Evolutionary conservation across 306 rosid genomes (phyloP).

Genomic region (Lablab purpureus): DNA sequence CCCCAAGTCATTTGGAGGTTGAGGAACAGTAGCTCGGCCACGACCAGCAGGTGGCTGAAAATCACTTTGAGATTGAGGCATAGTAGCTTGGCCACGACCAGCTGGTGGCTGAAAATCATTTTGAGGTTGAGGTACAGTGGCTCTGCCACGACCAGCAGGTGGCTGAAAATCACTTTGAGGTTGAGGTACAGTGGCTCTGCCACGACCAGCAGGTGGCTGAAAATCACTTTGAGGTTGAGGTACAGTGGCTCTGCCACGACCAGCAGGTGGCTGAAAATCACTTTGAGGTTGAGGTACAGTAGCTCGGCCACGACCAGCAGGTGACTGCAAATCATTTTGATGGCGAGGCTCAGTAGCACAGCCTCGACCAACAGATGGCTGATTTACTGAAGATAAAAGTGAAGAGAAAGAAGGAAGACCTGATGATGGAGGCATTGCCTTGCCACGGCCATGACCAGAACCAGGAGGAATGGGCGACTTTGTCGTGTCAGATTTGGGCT

Average conservation of each 20-base stretch:
- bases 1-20: slow-evolving; percentile 23
- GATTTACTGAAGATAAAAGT: slow-evolving; percentile 57
- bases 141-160: slow-evolving; percentile 68
- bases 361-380: slow-evolving; percentile 67
- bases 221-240: slow-evolving; percentile 14
- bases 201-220: slow-evolving; percentile 62
- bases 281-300: not conserved
- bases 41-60: too few relatives aligned
- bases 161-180: slow-evolving; percentile 40
- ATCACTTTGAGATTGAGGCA: too few relatives aligned
- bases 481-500: slow-evolving; percentile 47
- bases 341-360: slow-evolving; percentile 38
- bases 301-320: too few relatives aligned
- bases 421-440: slow-evolving; percentile 48
- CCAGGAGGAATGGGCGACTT: slow-evolving; percentile 52
- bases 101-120: slow-evolving; percentile 26
- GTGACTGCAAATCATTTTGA: slow-evolving; percentile 26
- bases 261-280: slow-evolving; percentile 21
- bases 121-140: slow-evolving; percentile 27
- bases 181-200: slow-evolving; percentile 46
- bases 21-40: too few relatives aligned
- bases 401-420: slow-evolving; percentile 63
- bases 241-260: too few relatives aligned
- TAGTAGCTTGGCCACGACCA: too few relatives aligned
- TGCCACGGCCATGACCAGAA: slow-evolving; percentile 74